Conservation (phyloP, 169 alveolate species). For the Eimeria maxima region DNA sequence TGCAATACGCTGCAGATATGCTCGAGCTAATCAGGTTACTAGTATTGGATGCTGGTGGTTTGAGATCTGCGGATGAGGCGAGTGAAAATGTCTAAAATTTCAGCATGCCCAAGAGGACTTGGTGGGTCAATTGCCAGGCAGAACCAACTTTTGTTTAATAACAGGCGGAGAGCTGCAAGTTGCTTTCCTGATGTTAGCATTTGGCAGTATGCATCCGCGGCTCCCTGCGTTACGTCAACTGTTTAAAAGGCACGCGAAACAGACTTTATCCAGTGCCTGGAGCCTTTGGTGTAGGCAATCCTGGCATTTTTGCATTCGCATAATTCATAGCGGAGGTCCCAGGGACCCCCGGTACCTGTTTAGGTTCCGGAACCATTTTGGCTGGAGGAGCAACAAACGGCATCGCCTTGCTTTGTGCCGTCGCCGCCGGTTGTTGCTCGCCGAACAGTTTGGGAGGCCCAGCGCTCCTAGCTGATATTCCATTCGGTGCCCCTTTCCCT, state of each 20-base stretch:
- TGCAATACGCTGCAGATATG: not conserved
- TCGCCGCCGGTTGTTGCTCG: not conserved
- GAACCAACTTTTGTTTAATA: not conserved
- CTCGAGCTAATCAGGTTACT: not conserved
- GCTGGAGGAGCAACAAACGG: not conserved
- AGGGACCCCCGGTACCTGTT: constrained; percentile 1
- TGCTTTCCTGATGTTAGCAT: not conserved
- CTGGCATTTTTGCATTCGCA: not conserved
- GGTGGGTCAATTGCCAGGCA: not conserved
- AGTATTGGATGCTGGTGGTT: not conserved
- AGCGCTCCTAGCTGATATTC: not conserved
- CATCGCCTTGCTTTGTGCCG: not conserved
- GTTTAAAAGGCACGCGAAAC: not conserved
- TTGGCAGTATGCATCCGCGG: not conserved
- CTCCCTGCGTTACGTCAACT: not conserved
- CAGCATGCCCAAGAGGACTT: not conserved
- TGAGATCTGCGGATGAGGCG: not conserved
- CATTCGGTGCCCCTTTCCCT: not conserved
- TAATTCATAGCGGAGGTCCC: not conserved
- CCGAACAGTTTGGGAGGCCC: not conserved
- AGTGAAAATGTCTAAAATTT: not conserved
- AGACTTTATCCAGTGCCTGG: constrained; percentile 7
- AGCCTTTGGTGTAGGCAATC: constrained; percentile 27
- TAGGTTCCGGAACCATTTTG: not conserved
- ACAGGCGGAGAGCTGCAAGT: not conserved